Base-by-base conservation (phyloP, 768 basidiomycete species). In the Chalciporus sphaerocephalus region DNA sequence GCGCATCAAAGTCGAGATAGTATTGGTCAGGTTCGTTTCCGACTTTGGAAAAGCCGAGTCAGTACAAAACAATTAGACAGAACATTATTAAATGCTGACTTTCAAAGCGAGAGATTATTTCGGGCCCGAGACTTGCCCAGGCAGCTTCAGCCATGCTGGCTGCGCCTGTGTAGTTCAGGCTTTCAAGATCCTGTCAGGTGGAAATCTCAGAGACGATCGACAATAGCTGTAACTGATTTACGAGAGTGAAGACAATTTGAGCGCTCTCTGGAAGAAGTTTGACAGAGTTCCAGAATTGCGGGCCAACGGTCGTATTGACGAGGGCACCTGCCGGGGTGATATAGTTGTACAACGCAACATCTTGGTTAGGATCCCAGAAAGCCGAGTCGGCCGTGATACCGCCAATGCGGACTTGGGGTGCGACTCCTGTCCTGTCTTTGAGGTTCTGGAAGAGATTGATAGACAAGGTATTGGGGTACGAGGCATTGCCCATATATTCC, bases 21-120 rank as follows among this genome's bases (percentile, higher is more conserved):
- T 77, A 79, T 28, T 78, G 75, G 54, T 79, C 76, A 2, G 76
- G 76, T 58, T 79, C 78, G 40, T 79, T 79, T 17, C 78, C 78
- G 48, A 79, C 75, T 60, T 35, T 17, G 23, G 42, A 15, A 41
- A 9, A 24, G 17, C 4, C 27, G 6, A n/a, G 27, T 54, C 32
- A 50, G 44, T 27, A 22, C 4, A n/a, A n/a, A n/a, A 8, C 1
- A 5, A 38, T 13, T 16, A n/a, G 15, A 32, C n/a, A 38, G 15
- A 21, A 4, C 35, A 20, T 20, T 40, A 9, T 8, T 8, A 2
- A 27, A 28, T 6, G 33, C 50, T 43, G n/a, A 74, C 76, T 76
- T 63, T 79, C 76, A 30, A 78, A 68, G 2, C 67, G 65, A 18
- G 65, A 59, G 5, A 78, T 55, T 39, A 75, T 70, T 1, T 47